Base-by-base conservation (phyloP, 1,139 yeast species). In the Arxiozyma telluris region DNA sequence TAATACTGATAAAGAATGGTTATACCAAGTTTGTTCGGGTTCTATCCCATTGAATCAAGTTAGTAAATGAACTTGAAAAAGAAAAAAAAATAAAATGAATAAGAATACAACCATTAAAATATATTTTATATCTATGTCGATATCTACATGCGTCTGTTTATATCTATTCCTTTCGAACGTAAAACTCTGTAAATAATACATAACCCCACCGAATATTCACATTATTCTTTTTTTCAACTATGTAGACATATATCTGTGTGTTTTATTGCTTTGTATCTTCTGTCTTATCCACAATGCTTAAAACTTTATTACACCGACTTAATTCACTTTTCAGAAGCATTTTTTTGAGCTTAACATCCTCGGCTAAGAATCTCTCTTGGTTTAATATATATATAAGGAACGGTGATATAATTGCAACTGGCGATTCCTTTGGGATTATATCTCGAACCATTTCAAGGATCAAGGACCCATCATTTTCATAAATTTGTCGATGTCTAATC, bases 1-100 rank as follows among this genome's bases (percentile, higher is more conserved):
- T 45, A 42, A 58, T 27, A 57, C 59, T 48, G 17, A 52, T 18
- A 60, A 54, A 9, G 53, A 61, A 45, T 49, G 60, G 20, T 49
- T 66, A 12, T 60, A 59, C 47, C 59, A 64, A 30, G 64, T 65
- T 20, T 67, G 71, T 51, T 60, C 68, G n/a, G 71, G 69, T 46
- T 49, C 61, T 47, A 52, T 53, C 44, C 41, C 54, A 51, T 47
- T 41, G 18, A 41, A 25, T 25, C 44, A 47, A 41, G 8, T 44
- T 9, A 30, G 25, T n/a, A 44, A 42, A 17, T 44, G 22, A 39
- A 39, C 6, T 6, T 23, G 11, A 27, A 6, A 8, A 8, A 27
- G 4, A 34, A n/a, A 44, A 34, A 18, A 21, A 34, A 12, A 30
- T 2, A 8, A 30, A 30, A 34, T 12, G 39, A 34, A 34, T 12